Evolutionary conservation across 176 grass and related monocot genomes (phyloP).

Genomic region (Carex kokanica): DNA sequence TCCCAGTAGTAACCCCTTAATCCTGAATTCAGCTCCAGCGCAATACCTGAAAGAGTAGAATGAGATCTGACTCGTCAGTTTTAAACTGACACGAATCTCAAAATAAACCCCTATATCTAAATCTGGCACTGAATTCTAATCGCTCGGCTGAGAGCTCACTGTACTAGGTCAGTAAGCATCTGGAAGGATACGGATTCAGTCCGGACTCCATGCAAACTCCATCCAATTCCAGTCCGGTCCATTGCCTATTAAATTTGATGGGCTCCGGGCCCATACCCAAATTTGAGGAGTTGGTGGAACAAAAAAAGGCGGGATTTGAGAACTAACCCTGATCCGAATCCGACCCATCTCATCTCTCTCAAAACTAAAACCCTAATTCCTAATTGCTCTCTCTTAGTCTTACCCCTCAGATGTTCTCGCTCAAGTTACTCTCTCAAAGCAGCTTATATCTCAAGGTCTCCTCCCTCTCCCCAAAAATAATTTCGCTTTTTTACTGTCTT

Average conservation of each 20-base stretch:
- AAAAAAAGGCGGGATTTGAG: background rate
- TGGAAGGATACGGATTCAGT: no score
- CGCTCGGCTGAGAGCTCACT: no score
- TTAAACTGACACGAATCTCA: no score
- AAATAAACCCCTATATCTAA: no score
- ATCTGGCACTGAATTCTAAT: no score
- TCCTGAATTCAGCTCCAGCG: background rate
- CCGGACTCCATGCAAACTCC: no score
- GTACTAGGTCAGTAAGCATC: no score
- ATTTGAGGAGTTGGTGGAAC: background rate
- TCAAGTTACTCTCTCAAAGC: constrained; percentile 15
- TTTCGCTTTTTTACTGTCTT: background rate
- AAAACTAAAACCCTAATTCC: background rate
- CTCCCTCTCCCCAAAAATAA: no score
- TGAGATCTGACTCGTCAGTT: no score
- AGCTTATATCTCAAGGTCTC: constrained; percentile 16
- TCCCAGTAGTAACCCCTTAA: no score
- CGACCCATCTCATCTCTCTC: background rate
- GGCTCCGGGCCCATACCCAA: background rate
- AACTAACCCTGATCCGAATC: background rate
- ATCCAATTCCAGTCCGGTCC: no score
- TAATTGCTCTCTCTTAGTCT: background rate
- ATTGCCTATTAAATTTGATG: background rate
- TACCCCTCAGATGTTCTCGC: constrained; percentile 16
- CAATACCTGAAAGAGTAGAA: no score